These are phyloP conservation scores for Cicer judaicum DNA, from an alignment of 306 rosid species.

Conservation along the genomic window DNA sequence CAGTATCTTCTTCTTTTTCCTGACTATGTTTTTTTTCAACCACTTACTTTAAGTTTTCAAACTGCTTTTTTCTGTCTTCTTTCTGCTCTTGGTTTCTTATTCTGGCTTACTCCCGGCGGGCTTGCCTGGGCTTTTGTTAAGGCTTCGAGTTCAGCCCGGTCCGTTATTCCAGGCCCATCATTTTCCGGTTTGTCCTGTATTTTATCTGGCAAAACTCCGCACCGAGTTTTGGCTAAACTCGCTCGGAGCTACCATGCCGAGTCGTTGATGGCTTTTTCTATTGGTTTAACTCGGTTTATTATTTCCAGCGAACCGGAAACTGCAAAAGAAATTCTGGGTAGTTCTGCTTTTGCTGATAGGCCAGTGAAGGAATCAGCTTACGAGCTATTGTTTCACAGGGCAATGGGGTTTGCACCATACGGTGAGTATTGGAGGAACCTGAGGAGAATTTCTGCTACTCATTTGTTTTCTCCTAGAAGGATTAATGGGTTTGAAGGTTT, in stretches of 20 bases:
- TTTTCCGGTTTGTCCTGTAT: constrained; percentile 38
- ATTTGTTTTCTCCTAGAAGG: constrained; percentile 62
- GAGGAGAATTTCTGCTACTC: constrained; percentile 68
- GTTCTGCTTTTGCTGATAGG: constrained; percentile 68
- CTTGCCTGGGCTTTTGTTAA: constrained; percentile 66
- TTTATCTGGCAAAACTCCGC: constrained; percentile 51
- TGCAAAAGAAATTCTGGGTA: constrained; percentile 68
- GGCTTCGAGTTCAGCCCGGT: neutral
- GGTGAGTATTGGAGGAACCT: constrained; percentile 84
- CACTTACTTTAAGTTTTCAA: constrained; percentile 46
- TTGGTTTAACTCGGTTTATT: constrained; percentile 72
- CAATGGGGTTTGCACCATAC: constrained; percentile 85
- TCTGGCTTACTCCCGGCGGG: constrained; percentile 70
- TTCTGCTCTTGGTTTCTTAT: constrained; percentile 23
- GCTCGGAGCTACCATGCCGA: constrained; percentile 47
- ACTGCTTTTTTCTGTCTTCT: constrained; percentile 34
- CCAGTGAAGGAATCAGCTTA: constrained; percentile 82
- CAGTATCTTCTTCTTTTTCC: constrained; percentile 54
- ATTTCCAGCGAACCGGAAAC: constrained; percentile 65
- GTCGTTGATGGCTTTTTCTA: constrained; percentile 65
- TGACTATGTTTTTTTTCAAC: constrained; percentile 8
- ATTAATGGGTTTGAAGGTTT: constrained; percentile 46
- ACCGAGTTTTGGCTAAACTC: constrained; percentile 54
- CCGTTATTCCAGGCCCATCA: constrained; percentile 66
- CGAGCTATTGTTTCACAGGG: constrained; percentile 71